A percentile compares a stretch with the other conserved stretches of the same genome.
These are phyloP conservation scores for Hondaea fermentalgiana DNA, from an alignment of 108 stramenopile species.

Conservation along the genomic window DNA sequence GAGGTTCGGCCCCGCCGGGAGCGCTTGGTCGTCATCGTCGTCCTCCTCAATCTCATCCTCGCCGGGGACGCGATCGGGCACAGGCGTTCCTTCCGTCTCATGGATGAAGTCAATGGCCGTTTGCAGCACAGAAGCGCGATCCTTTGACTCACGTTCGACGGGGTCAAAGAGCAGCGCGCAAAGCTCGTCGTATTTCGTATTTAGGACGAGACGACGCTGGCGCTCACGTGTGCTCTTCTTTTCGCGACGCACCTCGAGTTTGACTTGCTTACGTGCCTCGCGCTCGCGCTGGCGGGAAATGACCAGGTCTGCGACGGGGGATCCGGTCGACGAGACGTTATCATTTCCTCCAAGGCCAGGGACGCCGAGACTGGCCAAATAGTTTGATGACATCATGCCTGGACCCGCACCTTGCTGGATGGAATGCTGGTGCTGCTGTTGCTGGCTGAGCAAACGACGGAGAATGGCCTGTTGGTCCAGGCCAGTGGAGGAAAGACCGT, in stretches of 20 bases:
- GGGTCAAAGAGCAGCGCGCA: neutral
- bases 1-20: neutral
- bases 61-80: neutral
- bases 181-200: neutral
- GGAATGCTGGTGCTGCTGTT: neutral
- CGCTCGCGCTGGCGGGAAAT: neutral
- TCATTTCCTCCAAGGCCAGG: neutral
- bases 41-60: constrained; percentile 2
- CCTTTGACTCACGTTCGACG: neutral
- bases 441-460: neutral
- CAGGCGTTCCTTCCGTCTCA: neutral
- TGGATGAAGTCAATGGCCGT: neutral
- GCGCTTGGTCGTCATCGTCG: neutral
- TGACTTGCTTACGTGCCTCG: neutral
- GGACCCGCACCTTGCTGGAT: neutral
- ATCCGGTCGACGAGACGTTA: neutral
- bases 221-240: neutral
- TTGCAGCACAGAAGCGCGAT: neutral
- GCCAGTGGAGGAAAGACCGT: neutral
- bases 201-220: neutral
- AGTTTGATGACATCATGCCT: neutral
- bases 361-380: neutral
- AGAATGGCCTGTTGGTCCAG: neutral
- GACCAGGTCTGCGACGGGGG: neutral
- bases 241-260: neutral